Evolutionary conservation across 768 basidiomycete species (phyloP).

Genomic region (Phylloporus sp.): DNA sequence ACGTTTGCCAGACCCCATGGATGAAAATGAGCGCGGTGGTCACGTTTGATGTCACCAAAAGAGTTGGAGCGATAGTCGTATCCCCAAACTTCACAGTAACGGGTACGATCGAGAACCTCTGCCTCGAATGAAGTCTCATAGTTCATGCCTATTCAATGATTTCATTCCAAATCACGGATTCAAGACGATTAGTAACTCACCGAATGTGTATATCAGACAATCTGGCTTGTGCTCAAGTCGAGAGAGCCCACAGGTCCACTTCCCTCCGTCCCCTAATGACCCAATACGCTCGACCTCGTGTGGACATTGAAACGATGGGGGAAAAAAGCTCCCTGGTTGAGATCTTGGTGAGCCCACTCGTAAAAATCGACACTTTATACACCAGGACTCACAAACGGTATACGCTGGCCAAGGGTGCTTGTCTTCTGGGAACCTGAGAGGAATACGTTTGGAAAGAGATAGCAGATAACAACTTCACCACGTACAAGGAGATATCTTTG

Average conservation of each 20-base stretch:
- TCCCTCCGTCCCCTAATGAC: slow-evolving; percentile 62
- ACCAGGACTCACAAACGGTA: slow-evolving; percentile 46
- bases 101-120: slow-evolving; percentile 45
- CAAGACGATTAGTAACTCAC: slow-evolving; percentile 27
- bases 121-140: slow-evolving; percentile 64
- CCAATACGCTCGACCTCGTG: slow-evolving; percentile 42
- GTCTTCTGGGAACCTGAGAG: slow-evolving; percentile 49
- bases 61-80: slow-evolving; percentile 47
- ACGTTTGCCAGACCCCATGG: slow-evolving; percentile 38
- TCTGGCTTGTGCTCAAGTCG: slow-evolving; percentile 48
- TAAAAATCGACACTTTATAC: not conserved
- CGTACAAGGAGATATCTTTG: slow-evolving; percentile 42
- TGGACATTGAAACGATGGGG: slow-evolving; percentile 42
- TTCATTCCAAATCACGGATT: not conserved
- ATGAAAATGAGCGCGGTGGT: slow-evolving; percentile 40
- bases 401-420: slow-evolving; percentile 54
- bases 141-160: slow-evolving; percentile 40
- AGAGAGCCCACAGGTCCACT: slow-evolving; percentile 66
- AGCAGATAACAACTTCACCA: not conserved
- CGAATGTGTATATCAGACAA: slow-evolving; percentile 62
- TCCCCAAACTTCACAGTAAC: slow-evolving; percentile 55
- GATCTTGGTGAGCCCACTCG: slow-evolving; percentile 1
- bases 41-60: slow-evolving; percentile 33
- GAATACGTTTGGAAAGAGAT: not conserved
- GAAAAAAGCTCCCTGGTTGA: slow-evolving; percentile 43